A percentile compares a stretch with the other conserved stretches of the same genome.
phyloP scores from a whole-genome alignment of 2,329 filamentous ascomycete genomes.

The Colletotrichum tabaci region DNA sequence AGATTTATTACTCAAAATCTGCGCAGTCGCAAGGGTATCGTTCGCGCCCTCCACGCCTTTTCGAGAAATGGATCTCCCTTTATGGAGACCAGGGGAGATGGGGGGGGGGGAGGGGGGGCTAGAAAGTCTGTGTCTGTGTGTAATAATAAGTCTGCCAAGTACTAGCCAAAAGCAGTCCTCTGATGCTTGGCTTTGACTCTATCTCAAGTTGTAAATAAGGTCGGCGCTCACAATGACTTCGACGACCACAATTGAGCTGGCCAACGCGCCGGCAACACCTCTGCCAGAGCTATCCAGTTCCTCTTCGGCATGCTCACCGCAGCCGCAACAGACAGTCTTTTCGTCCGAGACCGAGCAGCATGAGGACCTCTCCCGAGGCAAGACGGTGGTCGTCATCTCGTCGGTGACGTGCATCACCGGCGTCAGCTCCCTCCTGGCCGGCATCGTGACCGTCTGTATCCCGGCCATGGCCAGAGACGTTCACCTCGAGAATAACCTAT shows the following conservation, averaged over 20 bases:
- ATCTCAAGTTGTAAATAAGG: background rate
- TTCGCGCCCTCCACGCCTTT: background rate
- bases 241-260: constrained; percentile 17
- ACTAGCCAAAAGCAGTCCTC: background rate
- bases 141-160: background rate
- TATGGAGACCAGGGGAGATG: background rate
- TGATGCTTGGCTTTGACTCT: background rate
- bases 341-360: background rate
- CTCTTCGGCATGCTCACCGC: background rate
- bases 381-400: constrained; percentile 31
- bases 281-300: constrained; percentile 12
- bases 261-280: constrained; percentile 2
- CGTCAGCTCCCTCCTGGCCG: constrained; percentile 31
- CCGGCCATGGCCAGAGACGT: constrained; percentile 33
- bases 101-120: no score
- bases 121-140: no score
- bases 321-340: background rate
- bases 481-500: constrained; percentile 13
- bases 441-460: constrained; percentile 32
- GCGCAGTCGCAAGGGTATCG: constrained; percentile 5
- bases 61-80: background rate
- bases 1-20: constrained; percentile 13
- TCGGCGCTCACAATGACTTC: background rate
- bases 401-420: constrained; percentile 34
- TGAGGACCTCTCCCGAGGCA: constrained; percentile 25